A percentile compares a stretch with the other conserved stretches of the same genome.
Conservation (phyloP, 768 basidiomycete genomes). For the Calocera cornea region DNA sequence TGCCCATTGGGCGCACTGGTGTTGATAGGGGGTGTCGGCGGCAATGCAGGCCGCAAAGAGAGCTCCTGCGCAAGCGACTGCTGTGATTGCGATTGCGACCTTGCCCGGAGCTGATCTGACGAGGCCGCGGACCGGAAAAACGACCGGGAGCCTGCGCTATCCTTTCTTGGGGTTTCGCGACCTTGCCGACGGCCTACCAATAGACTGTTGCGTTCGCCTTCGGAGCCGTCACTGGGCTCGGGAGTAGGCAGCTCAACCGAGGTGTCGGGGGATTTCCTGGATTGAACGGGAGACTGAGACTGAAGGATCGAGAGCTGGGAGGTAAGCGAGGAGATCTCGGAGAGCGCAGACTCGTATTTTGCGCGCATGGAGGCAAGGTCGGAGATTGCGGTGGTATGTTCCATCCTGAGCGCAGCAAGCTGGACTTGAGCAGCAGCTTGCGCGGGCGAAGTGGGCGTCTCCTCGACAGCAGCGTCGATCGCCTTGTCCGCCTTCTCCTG, state of each 20-base stretch:
- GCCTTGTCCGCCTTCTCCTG: conserved; percentile 3
- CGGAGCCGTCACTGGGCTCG: background rate
- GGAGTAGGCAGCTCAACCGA: background rate
- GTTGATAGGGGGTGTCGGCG: conserved; percentile 19
- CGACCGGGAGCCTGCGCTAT: conserved; percentile 44
- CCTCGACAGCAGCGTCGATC: conserved; percentile 18
- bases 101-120: conserved; percentile 75
- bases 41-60: conserved; percentile 28
- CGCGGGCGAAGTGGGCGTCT: conserved; percentile 21
- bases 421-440: conserved; percentile 43
- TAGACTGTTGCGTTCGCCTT: background rate
- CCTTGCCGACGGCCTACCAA: background rate
- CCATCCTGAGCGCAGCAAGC: conserved; percentile 62
- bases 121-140: conserved; percentile 85
- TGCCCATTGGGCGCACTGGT: background rate
- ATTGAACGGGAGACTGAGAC: conserved; percentile 26
- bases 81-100: conserved; percentile 77
- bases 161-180: background rate
- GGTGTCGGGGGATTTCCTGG: background rate
- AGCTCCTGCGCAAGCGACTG: conserved; percentile 88
- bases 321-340: conserved; percentile 84
- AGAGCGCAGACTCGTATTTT: conserved; percentile 80
- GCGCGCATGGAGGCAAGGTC: conserved; percentile 63
- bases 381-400: conserved; percentile 62
- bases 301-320: conserved; percentile 55